phyloP scores from a whole-genome alignment of 768 basidiomycete genomes.

The Boletus vinaceobasis region DNA sequence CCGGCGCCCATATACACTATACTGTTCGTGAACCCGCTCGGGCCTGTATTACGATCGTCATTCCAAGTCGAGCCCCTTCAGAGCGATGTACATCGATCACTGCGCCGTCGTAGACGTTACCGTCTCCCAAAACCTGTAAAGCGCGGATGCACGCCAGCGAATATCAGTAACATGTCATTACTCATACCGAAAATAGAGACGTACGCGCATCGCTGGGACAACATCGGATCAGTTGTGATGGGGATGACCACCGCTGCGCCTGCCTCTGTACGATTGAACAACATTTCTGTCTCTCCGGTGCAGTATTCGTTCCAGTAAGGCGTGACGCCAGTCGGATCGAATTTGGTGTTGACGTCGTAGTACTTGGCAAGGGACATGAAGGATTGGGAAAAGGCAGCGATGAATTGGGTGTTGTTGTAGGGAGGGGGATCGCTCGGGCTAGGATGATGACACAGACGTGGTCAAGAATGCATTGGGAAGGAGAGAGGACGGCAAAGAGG shows the following conservation, averaged over 20 bases:
- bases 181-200: not conserved
- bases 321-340: slow-evolving; percentile 15
- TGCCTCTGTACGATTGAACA: slow-evolving; percentile 11
- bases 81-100: not conserved
- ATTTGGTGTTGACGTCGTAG: slow-evolving; percentile 22
- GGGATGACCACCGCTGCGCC: not conserved
- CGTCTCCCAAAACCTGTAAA: slow-evolving; percentile 14
- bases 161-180: not conserved
- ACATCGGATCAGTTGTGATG: not conserved
- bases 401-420: slow-evolving; percentile 24
- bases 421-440: slow-evolving; percentile 7
- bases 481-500: slow-evolving; percentile 25
- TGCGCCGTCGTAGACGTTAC: slow-evolving; percentile 9
- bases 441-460: not conserved
- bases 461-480: not conserved
- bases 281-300: slow-evolving; percentile 9
- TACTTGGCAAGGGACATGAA: slow-evolving; percentile 24
- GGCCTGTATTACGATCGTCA: not conserved
- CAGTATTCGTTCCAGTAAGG: slow-evolving; percentile 10
- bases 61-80: not conserved
- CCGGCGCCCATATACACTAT: no score
- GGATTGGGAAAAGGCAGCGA: slow-evolving; percentile 24
- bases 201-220: slow-evolving; percentile 11
- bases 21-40: no score
- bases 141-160: not conserved